Conservation (phyloP, 2,329 filamentous ascomycete species). For the Cordyceps farinosa region DNA sequence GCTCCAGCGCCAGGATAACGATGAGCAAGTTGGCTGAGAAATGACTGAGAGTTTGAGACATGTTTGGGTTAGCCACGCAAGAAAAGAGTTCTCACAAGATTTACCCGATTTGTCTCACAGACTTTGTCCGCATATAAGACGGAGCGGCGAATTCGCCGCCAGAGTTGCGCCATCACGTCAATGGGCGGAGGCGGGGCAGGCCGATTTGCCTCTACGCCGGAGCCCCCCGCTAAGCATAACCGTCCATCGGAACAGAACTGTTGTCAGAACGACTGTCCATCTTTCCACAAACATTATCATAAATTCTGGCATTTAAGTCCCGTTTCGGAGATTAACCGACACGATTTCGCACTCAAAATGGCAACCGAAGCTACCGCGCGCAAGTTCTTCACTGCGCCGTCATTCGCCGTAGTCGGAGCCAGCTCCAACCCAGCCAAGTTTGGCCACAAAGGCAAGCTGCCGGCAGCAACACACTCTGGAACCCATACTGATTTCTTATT, state of each 20-base stretch:
- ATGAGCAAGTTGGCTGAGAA: no score
- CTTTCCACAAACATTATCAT: neutral
- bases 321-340: neutral
- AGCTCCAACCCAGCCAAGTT: constrained; percentile 82
- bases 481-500: neutral
- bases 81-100: neutral
- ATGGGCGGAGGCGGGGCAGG: constrained; percentile 10
- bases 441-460: constrained; percentile 72
- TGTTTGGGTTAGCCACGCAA: no score
- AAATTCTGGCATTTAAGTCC: neutral
- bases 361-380: constrained; percentile 68
- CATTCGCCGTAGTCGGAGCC: constrained; percentile 86
- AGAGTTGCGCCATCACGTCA: constrained; percentile 5
- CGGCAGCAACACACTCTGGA: neutral
- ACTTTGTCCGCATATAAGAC: neutral
- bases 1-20: no score
- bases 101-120: neutral
- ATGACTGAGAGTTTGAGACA: no score
- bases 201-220: constrained; percentile 2
- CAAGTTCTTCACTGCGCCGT: constrained; percentile 73
- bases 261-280: neutral
- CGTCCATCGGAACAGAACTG: neutral
- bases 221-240: constrained; percentile 10
- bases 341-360: constrained; percentile 35
- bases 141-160: neutral